These are phyloP conservation scores for Neckera pumila DNA, from an alignment of 225 moss, liverwort and hornwort genomes.

Conservation along the genomic window DNA sequence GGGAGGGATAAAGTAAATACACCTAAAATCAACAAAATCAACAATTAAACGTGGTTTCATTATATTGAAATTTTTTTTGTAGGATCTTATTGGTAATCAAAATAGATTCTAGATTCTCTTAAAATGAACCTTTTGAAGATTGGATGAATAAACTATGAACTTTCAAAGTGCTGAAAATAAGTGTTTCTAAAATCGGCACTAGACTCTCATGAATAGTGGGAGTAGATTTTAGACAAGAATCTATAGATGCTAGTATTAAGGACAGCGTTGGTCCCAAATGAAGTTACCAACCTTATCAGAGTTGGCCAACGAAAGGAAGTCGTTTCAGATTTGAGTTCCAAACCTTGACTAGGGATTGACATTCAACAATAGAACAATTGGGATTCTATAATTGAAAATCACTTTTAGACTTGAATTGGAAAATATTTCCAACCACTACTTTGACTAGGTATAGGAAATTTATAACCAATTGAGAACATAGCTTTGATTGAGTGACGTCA, in stretches of 20 bases:
- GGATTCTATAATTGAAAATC: background rate
- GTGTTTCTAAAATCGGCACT: no score
- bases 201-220: no score
- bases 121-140: background rate
- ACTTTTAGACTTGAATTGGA: background rate
- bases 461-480: no score
- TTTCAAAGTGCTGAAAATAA: no score
- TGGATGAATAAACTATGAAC: no score
- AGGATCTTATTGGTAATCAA: background rate
- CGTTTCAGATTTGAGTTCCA: background rate
- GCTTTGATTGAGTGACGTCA: background rate
- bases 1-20: no score
- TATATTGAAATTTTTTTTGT: no score
- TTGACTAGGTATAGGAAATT: background rate
- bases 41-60: no score
- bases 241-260: fast-evolving
- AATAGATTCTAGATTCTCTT: background rate
- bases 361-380: background rate
- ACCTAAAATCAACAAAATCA: background rate
- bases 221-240: background rate
- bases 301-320: no score
- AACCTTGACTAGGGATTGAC: background rate
- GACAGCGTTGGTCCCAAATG: background rate
- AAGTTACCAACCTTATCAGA: no score
- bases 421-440: background rate